Evolutionary conservation across 169 alveolate genomes (phyloP).

Genomic region (Plasmodium gaboni): DNA sequence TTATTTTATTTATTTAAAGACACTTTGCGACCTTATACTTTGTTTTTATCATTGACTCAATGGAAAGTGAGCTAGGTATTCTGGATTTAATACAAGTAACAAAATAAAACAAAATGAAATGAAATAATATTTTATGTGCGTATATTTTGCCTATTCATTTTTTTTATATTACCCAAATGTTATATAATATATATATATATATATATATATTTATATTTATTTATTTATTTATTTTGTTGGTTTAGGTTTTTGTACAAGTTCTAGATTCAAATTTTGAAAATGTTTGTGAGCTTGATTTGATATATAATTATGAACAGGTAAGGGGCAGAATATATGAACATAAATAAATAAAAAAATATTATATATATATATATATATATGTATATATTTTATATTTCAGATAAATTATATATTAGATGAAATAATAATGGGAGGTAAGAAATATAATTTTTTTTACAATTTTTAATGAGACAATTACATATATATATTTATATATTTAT

Average conservation of each 20-base stretch:
- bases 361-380: too few relatives aligned
- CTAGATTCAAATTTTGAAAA: constrained; percentile 91
- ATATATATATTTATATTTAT: not conserved
- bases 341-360: not conserved
- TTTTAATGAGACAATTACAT: not conserved
- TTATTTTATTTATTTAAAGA: constrained; percentile 51
- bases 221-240: not conserved
- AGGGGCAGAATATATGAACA: not conserved
- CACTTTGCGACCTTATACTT: constrained; percentile 92
- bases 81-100: constrained; percentile 91
- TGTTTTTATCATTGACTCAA: constrained; percentile 90
- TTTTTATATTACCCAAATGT: too few relatives aligned
- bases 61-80: constrained; percentile 92
- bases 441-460: too few relatives aligned
- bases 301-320: constrained; percentile 92
- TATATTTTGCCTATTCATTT: not conserved
- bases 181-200: too few relatives aligned
- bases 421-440: constrained; percentile 90
- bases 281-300: constrained; percentile 94
- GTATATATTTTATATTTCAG: constrained; percentile 45
- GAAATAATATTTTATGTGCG: not conserved
- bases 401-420: constrained; percentile 92
- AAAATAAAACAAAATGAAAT: not conserved
- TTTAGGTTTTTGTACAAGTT: constrained; percentile 81
- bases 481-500: constrained; percentile 3